A percentile compares a stretch with the other conserved stretches of the same genome.
These are phyloP conservation scores for Zygoascus ofunaensis DNA, from an alignment of 805 yeast species.

Conservation along the genomic window DNA sequence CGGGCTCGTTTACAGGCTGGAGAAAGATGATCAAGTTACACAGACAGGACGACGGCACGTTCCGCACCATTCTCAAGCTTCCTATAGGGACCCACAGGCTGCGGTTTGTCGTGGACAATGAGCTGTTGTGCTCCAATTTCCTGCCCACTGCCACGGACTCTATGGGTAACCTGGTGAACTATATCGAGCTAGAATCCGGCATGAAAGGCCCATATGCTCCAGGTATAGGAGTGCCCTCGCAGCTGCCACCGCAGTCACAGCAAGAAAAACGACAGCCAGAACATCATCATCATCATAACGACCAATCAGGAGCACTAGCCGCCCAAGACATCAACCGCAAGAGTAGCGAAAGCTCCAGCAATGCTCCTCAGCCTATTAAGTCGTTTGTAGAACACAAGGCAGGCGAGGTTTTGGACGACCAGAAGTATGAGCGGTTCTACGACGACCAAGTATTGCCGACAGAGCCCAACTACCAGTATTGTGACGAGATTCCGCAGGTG, in stretches of 20 bases:
- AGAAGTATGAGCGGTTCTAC: constrained; percentile 52
- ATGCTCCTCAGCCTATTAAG: neutral
- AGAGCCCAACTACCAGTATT: constrained; percentile 50
- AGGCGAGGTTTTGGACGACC: constrained; percentile 12
- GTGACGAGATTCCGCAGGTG: constrained; percentile 34
- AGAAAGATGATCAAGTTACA: constrained; percentile 88
- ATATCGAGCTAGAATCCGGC: constrained; percentile 33
- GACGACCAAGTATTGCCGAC: constrained; percentile 40
- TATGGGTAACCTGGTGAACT: constrained; percentile 90
- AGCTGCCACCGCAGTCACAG: no score
- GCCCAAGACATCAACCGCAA: neutral
- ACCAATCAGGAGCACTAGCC: neutral
- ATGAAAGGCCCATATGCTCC: neutral
- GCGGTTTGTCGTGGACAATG: constrained; percentile 88
- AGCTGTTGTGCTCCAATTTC: constrained; percentile 74
- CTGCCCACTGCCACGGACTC: constrained; percentile 94
- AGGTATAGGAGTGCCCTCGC: neutral
- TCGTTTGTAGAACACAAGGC: neutral
- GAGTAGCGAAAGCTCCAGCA: neutral
- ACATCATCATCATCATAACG: neutral
- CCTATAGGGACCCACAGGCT: constrained; percentile 90
- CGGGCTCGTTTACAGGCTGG: constrained; percentile 98
- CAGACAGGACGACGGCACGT: constrained; percentile 29
- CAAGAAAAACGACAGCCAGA: neutral
- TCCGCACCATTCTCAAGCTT: constrained; percentile 27